Base-by-base conservation (phyloP, 2,329 filamentous ascomycete species). In the Trichoderma pleuroti region DNA sequence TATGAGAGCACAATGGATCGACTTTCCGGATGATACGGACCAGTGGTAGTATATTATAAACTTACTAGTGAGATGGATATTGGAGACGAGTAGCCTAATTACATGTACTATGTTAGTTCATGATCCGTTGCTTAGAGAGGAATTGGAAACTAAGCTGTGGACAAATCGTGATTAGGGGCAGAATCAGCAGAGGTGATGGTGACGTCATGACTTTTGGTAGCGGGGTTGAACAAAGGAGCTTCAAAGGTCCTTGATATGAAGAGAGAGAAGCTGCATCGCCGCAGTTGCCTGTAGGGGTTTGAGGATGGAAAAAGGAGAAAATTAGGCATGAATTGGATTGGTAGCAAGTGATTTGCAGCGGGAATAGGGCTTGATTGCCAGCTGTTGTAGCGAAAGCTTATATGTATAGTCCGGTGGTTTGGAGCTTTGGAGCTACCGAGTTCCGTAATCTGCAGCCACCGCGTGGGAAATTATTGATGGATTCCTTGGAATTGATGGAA, bases 171-270 rank as follows among this genome's bases (percentile, higher is more conserved):
- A n/a, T 30, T 56, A 18, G 24, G 18, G 18, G 18, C 12, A 59
- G 26, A 34, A 21, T 59, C 30, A 12, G 30, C 28, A 21, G 32
- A 32, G 12, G 39, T 39, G 12, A 39, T 46, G 7, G 66, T 69
- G 66, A 69, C 66, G 66, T 69, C 66, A 69, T 42, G 46, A 30
- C 42, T 39, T 39, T 21, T 36, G 36, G 36, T 54, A 39, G 66
- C 66, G 66, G 66, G 66, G 66, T 56, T 54, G 54, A 14, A 61
- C 18, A 14, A 28, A n/a, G 39, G 26, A 59, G 65, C 49, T 68
- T 57, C 62, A 18, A 26, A 12, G 16, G n/a, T n/a, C 28, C n/a
- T 32, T 36, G 30, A 42, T 9, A n/a, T 24, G 14, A 32, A 10
- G 64, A 10, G 52, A 39, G 56, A 60, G 42, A 32, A 39, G 30